Evolutionary conservation across 139 green algal genomes (phyloP), one percentile per base, ranked within the genome.

Genomic region (Chlorella sp.): DNA sequence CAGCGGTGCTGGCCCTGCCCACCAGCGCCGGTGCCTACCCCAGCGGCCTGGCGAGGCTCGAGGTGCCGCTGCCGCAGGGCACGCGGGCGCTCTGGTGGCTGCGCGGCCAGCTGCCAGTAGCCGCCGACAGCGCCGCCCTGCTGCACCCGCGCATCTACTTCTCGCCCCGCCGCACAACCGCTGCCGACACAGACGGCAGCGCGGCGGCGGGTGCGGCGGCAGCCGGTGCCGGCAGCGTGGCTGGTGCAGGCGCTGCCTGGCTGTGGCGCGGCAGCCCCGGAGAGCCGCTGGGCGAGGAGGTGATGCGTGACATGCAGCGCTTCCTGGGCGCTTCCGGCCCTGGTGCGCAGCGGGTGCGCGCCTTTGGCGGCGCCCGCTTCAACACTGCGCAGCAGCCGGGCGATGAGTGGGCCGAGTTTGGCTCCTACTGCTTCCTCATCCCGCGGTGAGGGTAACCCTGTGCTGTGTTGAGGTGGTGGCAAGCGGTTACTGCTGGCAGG

Each of bases 341-440:
- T 23, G 51, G 67, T 18, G 76, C 76, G 23, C 90, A 93, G 15
- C 62, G 91, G 6, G 79, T 98, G n/a, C 90, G 95, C 11, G 92
- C 93, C 3, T 81, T 98, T 60, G 96, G 94, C n/a, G 95, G 94
- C 23, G 90, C 88, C 7, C 91, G 95, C 78, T 98, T 93, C 39
- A 88, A 93, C 67, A 25, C 67, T 0, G 71, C 7, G 7, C 36
- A 63, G 36, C 5, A 70, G 21, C 83, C 85, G 12, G 57, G 83
- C 3, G 32, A 70, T 15, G 93, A 96, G 56, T 96, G 93, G 94
- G 60, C 73, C 13, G 82, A 85, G 13, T 98, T 98, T 87, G 95
- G 95, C 20, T 89, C 89, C 38, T 95, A 94, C 89, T 91, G 85
- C 87, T 96, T 98, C 85, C 32, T 96, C 44, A 90, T 98, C 34